Percentiles rank a stretch among this genome's conserved stretches.
phyloP scores from a whole-genome alignment of 306 rosid species.

The Chamaecrista fasciculata region DNA sequence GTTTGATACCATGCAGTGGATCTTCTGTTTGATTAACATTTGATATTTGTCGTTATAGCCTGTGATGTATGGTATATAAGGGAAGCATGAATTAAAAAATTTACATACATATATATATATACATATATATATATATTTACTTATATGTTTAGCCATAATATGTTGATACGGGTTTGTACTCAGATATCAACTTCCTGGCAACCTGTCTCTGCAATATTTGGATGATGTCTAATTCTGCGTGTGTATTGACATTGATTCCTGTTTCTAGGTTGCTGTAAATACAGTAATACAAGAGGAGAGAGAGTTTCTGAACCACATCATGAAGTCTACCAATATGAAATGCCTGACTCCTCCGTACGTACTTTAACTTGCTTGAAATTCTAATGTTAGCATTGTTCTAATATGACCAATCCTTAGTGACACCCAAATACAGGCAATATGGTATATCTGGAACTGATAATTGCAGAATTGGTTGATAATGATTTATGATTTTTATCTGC shows the following conservation, averaged over 20 bases:
- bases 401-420: not conserved
- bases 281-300: constrained; percentile 80
- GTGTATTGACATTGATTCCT: constrained; percentile 13
- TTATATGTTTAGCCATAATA: not conserved
- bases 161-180: not conserved
- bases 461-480: not conserved
- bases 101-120: not conserved
- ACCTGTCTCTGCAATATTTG: not conserved
- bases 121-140: too few relatives aligned
- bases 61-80: not conserved
- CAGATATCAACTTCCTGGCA: constrained; percentile 4
- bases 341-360: constrained; percentile 89
- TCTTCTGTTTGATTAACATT: constrained; percentile 7
- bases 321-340: constrained; percentile 87
- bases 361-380: constrained; percentile 7
- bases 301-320: constrained; percentile 73
- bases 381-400: constrained; percentile 15
- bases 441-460: not conserved
- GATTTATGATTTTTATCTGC: too few relatives aligned
- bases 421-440: not conserved
- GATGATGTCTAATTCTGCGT: constrained; percentile 20
- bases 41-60: not conserved
- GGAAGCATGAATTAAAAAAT: not conserved
- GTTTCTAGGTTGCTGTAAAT: constrained; percentile 77
- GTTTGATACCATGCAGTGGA: not conserved